A percentile compares a stretch with the other conserved stretches of the same genome.
These are phyloP conservation scores for Nemania sp. DNA, from an alignment of 2,329 filamentous ascomycete species.

Conservation along the genomic window DNA sequence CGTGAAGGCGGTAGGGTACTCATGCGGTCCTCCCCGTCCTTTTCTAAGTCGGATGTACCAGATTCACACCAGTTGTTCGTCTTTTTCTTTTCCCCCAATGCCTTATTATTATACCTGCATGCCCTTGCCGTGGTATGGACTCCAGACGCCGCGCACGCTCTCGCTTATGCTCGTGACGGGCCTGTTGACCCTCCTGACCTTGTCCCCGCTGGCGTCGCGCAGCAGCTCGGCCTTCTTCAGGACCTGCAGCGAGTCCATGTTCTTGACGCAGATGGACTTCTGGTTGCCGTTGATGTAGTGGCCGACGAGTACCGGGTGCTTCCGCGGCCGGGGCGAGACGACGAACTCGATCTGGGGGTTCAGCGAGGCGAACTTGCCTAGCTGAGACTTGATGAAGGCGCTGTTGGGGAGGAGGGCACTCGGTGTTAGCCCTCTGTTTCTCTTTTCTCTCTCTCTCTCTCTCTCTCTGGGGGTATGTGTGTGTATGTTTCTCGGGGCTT, in stretches of 20 bases:
- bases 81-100: not conserved
- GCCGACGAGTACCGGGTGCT: constrained; percentile 86
- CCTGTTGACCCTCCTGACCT: constrained; percentile 67
- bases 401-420: constrained; percentile 48
- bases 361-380: constrained; percentile 75
- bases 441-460: not conserved
- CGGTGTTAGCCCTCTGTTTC: not conserved
- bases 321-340: constrained; percentile 85
- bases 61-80: no score
- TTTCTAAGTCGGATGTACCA: no score
- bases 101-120: constrained; percentile 53
- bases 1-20: not conserved
- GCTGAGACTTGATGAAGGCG: constrained; percentile 77
- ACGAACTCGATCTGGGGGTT: constrained; percentile 91
- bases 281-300: constrained; percentile 90
- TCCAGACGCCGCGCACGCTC: constrained; percentile 73
- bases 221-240: constrained; percentile 77
- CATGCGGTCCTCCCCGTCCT: no score
- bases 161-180: constrained; percentile 66
- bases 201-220: constrained; percentile 76
- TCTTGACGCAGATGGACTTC: constrained; percentile 87
- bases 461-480: not conserved
- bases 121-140: constrained; percentile 68
- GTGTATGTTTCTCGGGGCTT: not conserved
- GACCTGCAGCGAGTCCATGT: constrained; percentile 79